Base-by-base conservation (phyloP, 169 alveolate species). In the Toxoplasma gondii region DNA sequence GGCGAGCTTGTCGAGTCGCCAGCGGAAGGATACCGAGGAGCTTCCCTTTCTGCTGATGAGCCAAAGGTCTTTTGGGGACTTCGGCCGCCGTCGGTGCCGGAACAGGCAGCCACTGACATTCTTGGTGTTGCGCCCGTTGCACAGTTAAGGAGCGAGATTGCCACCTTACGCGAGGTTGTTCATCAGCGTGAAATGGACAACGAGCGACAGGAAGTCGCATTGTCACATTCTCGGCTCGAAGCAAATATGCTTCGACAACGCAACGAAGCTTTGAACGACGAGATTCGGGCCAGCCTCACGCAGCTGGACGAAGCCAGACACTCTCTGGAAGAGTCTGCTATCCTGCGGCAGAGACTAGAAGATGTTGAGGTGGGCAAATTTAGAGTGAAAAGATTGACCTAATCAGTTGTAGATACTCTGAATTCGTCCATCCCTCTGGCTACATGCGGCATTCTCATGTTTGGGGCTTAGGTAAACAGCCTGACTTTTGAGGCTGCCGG, bases 341-440 rank as follows among this genome's bases (percentile, higher is more conserved):
- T 9, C 1, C 38, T 82, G n/a, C 58, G 90, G 38, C 5, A 22
- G n/a, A 38, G 38, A 27, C 54, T 82, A 49, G 7, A 82, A 41
- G 90, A 82, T 29, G 67, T 82, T 64, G 90, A 82, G 90, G 90
- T 82, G 64, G 27, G 90, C 86, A 78, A 19, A 19, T 31, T 64
- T 4, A 12, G 58, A 12, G 58, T 12, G 58, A 49, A 12, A 49
- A 12, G 4, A 49, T 49, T 7, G 58, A 49, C 22, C 58, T 49
- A 12, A 49, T 4, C 58, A 4, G 58, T 49, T 7, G 58, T 49
- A 49, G 58, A 49, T 12, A 49, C 58, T 49, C 12, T 49, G 22
- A 49, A 49, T 4, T 49, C 58, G n/a, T n/a, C n/a, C n/a, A n/a
- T n/a, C n/a, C n/a, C n/a, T n/a, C n/a, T n/a, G n/a, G n/a, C n/a